These are phyloP conservation scores for Hypoxylon fragiforme DNA, from an alignment of 495 filamentous ascomycete species.

Conservation along the genomic window DNA sequence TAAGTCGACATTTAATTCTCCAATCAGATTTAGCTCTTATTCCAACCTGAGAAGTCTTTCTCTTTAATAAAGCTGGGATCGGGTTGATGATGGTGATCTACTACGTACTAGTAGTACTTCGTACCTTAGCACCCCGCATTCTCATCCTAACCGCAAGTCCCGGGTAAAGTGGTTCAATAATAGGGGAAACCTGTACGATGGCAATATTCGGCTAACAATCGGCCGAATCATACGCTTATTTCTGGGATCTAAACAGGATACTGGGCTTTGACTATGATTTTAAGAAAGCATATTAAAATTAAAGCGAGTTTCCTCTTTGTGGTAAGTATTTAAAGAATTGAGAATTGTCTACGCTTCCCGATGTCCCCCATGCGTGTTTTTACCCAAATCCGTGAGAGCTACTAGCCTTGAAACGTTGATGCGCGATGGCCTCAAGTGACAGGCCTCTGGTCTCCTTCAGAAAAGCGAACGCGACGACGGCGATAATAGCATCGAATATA, in stretches of 20 bases:
- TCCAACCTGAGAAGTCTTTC: not conserved
- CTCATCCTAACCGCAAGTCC: not conserved
- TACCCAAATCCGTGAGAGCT: no score
- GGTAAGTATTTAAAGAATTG: no score
- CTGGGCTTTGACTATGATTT: no score
- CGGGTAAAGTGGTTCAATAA: conserved; percentile 29
- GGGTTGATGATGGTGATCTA: not conserved
- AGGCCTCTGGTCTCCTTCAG: conserved; percentile 36
- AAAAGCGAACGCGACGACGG: conserved; percentile 24
- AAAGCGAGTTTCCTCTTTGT: no score
- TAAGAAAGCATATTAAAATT: no score
- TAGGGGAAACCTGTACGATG: not conserved
- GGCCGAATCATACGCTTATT: conserved; percentile 3
- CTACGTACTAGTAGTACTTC: not conserved
- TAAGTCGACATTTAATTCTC: not conserved
- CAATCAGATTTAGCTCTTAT: not conserved
- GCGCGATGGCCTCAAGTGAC: conserved; percentile 33
- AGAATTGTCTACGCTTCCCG: conserved; percentile 2
- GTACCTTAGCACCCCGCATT: conserved; percentile 21
- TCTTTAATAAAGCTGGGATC: not conserved
- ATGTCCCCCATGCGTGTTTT: no score
- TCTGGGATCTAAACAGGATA: no score
- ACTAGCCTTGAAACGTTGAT: conserved; percentile 20
- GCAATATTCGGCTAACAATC: conserved; percentile 4
- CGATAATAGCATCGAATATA: conserved; percentile 31